Evolutionary conservation across 164 flowering plant genomes (phyloP), one percentile per base, ranked within the genome.

Genomic region (Annona cherimola): DNA sequence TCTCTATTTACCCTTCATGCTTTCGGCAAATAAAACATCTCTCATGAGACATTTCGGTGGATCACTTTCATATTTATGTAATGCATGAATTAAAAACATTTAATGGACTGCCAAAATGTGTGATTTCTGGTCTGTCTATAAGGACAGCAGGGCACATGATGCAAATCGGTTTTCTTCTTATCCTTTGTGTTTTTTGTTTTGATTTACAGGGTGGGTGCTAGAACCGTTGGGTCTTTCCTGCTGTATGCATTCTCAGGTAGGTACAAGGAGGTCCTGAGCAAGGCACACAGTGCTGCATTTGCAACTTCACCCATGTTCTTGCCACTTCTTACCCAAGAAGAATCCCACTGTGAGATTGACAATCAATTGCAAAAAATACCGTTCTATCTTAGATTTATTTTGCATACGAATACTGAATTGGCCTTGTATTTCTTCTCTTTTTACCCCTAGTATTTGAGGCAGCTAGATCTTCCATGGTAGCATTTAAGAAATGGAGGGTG

Each of bases 401-500:
- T 45, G 9, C 50, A 45, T 8, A 45, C 16, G 19, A 4, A 59
- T 43, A 18, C 4, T 74, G 5, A 55, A 26, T 8, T 59, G 26
- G 20, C 35, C 16, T 69, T 45, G 19, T 60, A 46, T 4, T 73
- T 66, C 9, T 45, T 67, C 73, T 26, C 1, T 26, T 26, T 26
- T 26, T 26, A 26, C 35, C 35, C 35, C 61, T 63, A 94, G 99
- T 91, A 83, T 90, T 82, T 71, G 93, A 92, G 71, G 87, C 95
- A 75, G 99, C 97, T 71, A 86, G 81, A 68, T 80, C 87, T 16
- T 92, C 98, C 6, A 88, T 90, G 88, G 75, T 82, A 44, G 86
- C 89, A 72, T 94, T 85, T 59, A 94, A 88, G 84, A 92, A 88
- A 68, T 94, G 97, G 99, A 83, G 94, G 63, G 80, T 84, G 43